phyloP scores from a whole-genome alignment of 2,329 filamentous ascomycete species.

The Phoma sp. region DNA sequence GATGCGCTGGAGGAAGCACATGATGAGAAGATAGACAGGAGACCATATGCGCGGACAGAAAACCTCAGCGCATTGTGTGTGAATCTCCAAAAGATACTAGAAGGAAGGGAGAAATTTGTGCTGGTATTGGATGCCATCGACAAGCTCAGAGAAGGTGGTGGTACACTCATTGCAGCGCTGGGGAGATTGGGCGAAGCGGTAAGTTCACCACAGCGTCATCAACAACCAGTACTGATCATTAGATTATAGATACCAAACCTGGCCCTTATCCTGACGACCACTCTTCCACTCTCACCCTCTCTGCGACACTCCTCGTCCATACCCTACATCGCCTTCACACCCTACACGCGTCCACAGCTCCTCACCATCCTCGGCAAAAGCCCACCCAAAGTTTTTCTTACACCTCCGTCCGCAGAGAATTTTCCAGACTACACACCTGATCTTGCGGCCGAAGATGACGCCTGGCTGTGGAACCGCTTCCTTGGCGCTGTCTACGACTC shows the following conservation, averaged over 20 bases:
- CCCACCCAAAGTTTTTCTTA: slow-evolving; percentile 56
- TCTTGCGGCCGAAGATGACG: slow-evolving; percentile 62
- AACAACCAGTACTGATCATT: slow-evolving; percentile 3
- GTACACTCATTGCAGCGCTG: slow-evolving; percentile 80
- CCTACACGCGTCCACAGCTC: slow-evolving; percentile 82
- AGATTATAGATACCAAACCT: slow-evolving; percentile 73
- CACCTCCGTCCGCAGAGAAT: slow-evolving; percentile 49
- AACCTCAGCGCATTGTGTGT: slow-evolving; percentile 78
- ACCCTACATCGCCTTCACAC: slow-evolving; percentile 80
- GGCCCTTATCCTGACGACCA: slow-evolving; percentile 78
- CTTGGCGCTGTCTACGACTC: slow-evolving; percentile 86
- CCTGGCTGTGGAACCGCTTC: slow-evolving; percentile 80
- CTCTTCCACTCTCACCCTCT: slow-evolving; percentile 67
- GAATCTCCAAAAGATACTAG: slow-evolving; percentile 70
- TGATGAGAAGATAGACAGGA: slow-evolving; percentile 43
- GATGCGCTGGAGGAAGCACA: slow-evolving; percentile 52
- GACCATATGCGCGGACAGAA: slow-evolving; percentile 72
- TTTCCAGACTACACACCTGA: slow-evolving; percentile 54
- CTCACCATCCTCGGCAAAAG: slow-evolving; percentile 71
- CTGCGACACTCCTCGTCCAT: slow-evolving; percentile 73
- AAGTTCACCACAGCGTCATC: slow-evolving; percentile 39
- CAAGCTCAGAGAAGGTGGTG: slow-evolving; percentile 77
- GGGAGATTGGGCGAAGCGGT: slow-evolving; percentile 83
- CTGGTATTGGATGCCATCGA: slow-evolving; percentile 90
- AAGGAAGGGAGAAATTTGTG: slow-evolving; percentile 68